phyloP scores from a whole-genome alignment of 2,329 filamentous ascomycete genomes.

The Chaetothyriales sp. region DNA sequence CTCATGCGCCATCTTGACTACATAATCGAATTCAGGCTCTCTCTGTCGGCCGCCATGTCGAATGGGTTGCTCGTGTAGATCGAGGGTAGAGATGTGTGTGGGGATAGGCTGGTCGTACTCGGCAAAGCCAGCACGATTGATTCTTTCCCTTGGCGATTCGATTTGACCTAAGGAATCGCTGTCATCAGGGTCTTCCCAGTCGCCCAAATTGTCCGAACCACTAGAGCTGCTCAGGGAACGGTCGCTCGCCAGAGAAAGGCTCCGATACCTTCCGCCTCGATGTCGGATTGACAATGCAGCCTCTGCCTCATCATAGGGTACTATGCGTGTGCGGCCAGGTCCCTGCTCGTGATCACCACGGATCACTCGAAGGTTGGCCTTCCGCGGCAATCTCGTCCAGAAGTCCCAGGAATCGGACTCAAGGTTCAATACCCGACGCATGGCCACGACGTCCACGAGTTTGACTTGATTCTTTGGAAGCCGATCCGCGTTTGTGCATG shows the following conservation, averaged over 20 bases:
- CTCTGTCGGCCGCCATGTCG: background rate
- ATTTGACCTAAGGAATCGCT: background rate
- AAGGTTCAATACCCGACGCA: background rate
- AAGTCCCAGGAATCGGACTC: conserved; percentile 27
- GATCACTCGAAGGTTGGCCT: conserved; percentile 36
- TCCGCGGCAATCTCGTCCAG: conserved; percentile 38
- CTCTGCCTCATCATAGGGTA: conserved; percentile 16
- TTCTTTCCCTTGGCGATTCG: background rate
- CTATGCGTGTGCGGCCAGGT: conserved; percentile 1
- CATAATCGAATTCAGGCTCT: background rate
- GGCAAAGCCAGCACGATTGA: background rate
- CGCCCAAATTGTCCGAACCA: background rate
- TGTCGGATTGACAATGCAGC: conserved; percentile 7
- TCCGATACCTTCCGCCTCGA: background rate
- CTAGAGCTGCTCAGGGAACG: background rate
- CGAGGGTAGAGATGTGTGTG: conserved; percentile 1
- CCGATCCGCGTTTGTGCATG: conserved; percentile 22
- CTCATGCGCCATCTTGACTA: background rate
- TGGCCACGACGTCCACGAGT: conserved; percentile 32
- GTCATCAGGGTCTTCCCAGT: background rate
- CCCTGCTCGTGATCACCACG: conserved; percentile 9
- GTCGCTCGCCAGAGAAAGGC: background rate
- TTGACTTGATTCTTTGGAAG: conserved; percentile 20
- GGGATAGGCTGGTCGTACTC: background rate
- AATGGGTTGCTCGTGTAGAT: background rate